Evolutionary conservation across 1,139 yeast species (phyloP).

Genomic region (Hyphopichia wangnamkhiaoensis): DNA sequence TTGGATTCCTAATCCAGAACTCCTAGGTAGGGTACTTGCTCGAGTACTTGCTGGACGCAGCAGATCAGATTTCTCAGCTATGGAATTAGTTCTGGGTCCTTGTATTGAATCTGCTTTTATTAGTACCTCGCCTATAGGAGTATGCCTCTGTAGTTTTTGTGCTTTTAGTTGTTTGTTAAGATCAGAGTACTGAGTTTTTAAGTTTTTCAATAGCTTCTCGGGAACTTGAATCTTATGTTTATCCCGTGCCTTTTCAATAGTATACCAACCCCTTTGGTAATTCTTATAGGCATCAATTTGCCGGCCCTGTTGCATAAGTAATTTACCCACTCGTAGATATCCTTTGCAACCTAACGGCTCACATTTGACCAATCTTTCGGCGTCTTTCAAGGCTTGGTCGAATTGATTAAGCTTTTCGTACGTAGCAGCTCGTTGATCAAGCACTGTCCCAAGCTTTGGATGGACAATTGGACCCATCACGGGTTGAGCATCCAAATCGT

Average conservation of each 20-base stretch:
- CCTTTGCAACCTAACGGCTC: conserved; percentile 65
- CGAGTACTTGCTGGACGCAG: background rate
- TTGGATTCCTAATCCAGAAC: conserved; percentile 9
- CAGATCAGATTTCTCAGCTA: too few relatives aligned
- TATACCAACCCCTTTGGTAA: conserved; percentile 44
- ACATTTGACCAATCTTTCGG: conserved; percentile 36
- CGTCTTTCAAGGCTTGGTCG: conserved; percentile 47
- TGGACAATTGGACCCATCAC: conserved; percentile 28
- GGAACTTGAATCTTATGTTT: conserved; percentile 26
- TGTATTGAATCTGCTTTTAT: conserved; percentile 2
- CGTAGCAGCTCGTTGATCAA: conserved; percentile 61
- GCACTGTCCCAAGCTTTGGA: conserved; percentile 29
- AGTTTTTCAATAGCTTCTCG: conserved; percentile 23
- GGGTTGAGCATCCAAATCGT: conserved; percentile 25
- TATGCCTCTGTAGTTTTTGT: conserved; percentile 4
- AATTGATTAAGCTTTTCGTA: conserved; percentile 49
- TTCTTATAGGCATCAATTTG: conserved; percentile 43
- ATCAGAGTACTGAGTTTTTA: conserved; percentile 25
- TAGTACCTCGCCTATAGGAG: conserved; percentile 4
- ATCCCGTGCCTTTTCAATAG: conserved; percentile 27
- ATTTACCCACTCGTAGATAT: conserved; percentile 54
- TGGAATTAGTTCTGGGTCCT: too few relatives aligned
- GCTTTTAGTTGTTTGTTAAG: conserved; percentile 26
- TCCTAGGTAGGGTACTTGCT: background rate
- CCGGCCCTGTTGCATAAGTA: conserved; percentile 30